phyloP scores from a whole-genome alignment of 2,329 filamentous ascomycete genomes.

The Chaetomium strumarium region DNA sequence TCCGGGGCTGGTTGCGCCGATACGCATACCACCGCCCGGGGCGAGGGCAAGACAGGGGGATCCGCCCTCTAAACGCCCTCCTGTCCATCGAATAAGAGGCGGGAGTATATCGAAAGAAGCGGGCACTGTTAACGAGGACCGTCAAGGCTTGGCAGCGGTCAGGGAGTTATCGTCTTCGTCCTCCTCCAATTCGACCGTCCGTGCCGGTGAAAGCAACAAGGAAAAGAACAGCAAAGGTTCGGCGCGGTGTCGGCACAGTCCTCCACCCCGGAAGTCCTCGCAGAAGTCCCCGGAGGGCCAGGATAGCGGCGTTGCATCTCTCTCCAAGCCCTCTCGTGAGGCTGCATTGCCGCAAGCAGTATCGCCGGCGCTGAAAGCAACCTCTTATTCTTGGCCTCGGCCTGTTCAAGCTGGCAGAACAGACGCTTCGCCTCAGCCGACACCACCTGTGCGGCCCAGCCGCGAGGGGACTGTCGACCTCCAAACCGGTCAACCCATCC shows the following conservation, averaged over 20 bases:
- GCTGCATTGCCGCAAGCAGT: slow-evolving; percentile 23
- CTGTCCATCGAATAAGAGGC: slow-evolving; percentile 52
- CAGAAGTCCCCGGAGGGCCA: slow-evolving; percentile 43
- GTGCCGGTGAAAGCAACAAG: slow-evolving; percentile 44
- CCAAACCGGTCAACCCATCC: slow-evolving; percentile 45
- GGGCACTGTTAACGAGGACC: slow-evolving; percentile 42
- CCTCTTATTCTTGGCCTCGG: slow-evolving; percentile 23
- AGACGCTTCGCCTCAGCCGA: slow-evolving; percentile 30
- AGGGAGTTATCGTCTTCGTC: slow-evolving; percentile 67
- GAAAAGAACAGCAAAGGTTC: slow-evolving; percentile 40
- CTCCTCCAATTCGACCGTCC: slow-evolving; percentile 64
- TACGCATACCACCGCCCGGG: slow-evolving; percentile 41
- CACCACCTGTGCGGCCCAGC: slow-evolving; percentile 57
- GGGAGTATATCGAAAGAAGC: slow-evolving; percentile 49
- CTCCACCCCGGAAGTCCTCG: slow-evolving; percentile 57
- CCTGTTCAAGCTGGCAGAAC: slow-evolving; percentile 25
- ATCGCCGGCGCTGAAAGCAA: slow-evolving; percentile 23
- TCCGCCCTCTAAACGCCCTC: slow-evolving; percentile 51
- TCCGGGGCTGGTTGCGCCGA: slow-evolving; percentile 51
- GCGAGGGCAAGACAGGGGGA: slow-evolving; percentile 44
- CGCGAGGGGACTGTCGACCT: slow-evolving; percentile 62
- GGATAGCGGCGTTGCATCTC: slow-evolving; percentile 35
- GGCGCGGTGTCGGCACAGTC: slow-evolving; percentile 50
- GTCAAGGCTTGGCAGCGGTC: slow-evolving; percentile 57
- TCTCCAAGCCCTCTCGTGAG: slow-evolving; percentile 34